These are phyloP conservation scores for Aureobasidium sp. DNA, from an alignment of 2,329 filamentous ascomycete genomes.

Conservation along the genomic window DNA sequence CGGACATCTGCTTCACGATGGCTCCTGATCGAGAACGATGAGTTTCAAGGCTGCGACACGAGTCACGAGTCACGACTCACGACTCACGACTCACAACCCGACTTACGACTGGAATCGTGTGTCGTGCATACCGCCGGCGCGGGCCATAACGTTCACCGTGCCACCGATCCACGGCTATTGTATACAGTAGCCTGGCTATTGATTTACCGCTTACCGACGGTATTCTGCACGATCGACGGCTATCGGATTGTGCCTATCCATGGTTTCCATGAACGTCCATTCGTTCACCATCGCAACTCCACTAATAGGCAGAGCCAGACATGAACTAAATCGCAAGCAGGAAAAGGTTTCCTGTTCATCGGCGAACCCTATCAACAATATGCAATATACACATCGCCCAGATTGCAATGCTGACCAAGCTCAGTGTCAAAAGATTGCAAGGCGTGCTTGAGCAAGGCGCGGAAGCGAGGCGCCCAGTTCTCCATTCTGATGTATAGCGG, in stretches of 20 bases:
- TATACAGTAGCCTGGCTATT: not conserved
- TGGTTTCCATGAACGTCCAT: not conserved
- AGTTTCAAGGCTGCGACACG: too few relatives aligned
- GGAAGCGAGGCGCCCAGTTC: not conserved
- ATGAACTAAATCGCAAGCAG: not conserved
- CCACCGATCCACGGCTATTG: not conserved
- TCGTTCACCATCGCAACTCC: not conserved
- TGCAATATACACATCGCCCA: not conserved
- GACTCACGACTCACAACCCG: not conserved
- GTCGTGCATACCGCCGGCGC: slow-evolving; percentile 4
- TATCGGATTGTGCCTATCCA: not conserved
- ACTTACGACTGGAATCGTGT: not conserved
- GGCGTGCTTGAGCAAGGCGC: not conserved
- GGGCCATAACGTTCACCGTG: not conserved
- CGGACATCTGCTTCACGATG: not conserved
- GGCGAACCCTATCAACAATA: not conserved
- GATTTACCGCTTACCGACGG: not conserved
- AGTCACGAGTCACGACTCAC: not conserved
- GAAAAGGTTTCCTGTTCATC: not conserved
- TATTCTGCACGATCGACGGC: slow-evolving; percentile 5
- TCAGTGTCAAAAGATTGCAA: not conserved
- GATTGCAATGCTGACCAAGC: not conserved
- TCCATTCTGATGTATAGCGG: not conserved
- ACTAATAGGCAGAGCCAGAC: not conserved
- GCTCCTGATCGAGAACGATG: not conserved